phyloP scores from a whole-genome alignment of 495 filamentous ascomycete genomes.

The Evernia prunastri region DNA sequence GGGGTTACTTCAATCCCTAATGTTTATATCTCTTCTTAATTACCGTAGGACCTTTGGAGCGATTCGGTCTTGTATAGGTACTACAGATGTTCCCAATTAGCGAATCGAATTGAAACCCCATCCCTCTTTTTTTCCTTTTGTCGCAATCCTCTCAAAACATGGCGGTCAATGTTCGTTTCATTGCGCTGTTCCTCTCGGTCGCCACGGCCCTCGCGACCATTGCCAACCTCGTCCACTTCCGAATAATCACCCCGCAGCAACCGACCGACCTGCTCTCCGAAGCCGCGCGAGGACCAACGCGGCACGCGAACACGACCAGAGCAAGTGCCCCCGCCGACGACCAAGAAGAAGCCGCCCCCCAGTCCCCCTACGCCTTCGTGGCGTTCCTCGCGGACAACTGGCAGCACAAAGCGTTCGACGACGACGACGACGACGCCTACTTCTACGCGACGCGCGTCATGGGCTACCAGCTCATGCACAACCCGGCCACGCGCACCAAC shows the following conservation, averaged over 20 bases:
- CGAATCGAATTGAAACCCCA: no score
- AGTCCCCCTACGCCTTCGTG: background rate
- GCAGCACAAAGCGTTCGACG: background rate
- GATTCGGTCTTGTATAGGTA: no score
- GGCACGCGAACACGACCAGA: background rate
- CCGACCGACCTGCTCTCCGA: background rate
- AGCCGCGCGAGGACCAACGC: background rate
- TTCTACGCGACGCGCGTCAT: constrained; percentile 4
- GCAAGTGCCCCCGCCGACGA: background rate
- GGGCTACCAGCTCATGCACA: constrained; percentile 4
- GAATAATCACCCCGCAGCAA: background rate
- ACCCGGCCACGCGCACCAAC: background rate
- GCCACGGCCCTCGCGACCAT: background rate
- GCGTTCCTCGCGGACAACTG: background rate
- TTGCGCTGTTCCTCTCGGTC: background rate
- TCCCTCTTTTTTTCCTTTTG: background rate
- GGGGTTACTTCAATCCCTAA: no score
- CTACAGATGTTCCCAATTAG: no score
- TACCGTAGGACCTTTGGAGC: no score
- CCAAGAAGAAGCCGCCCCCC: background rate
- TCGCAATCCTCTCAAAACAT: background rate
- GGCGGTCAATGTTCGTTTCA: background rate
- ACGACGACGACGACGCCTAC: constrained; percentile 2
- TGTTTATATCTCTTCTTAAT: no score
- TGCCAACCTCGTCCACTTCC: background rate